Conservation (phyloP, 306 rosid species). For the Coriaria nepalensis region DNA sequence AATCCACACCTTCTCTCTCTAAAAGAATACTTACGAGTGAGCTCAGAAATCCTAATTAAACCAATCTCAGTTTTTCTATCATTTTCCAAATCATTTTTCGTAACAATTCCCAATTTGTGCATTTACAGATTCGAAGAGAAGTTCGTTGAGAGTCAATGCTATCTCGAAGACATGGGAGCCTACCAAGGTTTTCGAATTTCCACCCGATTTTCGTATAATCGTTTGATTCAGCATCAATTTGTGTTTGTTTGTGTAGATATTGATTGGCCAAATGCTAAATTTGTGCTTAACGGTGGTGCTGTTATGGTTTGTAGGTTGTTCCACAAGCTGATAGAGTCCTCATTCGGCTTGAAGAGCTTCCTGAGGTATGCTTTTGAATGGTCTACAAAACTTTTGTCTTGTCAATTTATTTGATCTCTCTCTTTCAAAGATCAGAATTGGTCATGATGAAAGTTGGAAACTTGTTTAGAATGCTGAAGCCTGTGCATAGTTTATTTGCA, state of each 20-base stretch:
- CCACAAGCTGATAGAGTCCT: constrained; percentile 96
- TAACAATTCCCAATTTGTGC: not conserved
- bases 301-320: constrained; percentile 40
- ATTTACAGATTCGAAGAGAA: constrained; percentile 38
- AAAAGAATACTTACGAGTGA: constrained; percentile 33
- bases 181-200: constrained; percentile 23
- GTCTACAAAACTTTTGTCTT: not conserved
- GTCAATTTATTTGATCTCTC: not conserved
- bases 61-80: not conserved
- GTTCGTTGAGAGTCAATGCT: constrained; percentile 45
- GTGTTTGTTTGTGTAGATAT: not conserved
- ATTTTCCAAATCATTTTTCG: not conserved
- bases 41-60: not conserved
- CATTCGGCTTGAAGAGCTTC: constrained; percentile 58
- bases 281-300: not conserved
- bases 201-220: not conserved
- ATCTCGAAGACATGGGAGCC: constrained; percentile 62
- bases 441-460: too few species aligned
- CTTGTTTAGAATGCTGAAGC: too few species aligned
- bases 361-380: constrained; percentile 30
- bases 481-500: too few species aligned
- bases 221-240: not conserved
- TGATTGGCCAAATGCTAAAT: not conserved
- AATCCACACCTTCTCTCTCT: constrained; percentile 28
- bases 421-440: too few species aligned